Evolutionary conservation across 768 basidiomycete genomes (phyloP), one percentile per base, ranked within the genome.

Genomic region (Asterophora lycoperdoides): DNA sequence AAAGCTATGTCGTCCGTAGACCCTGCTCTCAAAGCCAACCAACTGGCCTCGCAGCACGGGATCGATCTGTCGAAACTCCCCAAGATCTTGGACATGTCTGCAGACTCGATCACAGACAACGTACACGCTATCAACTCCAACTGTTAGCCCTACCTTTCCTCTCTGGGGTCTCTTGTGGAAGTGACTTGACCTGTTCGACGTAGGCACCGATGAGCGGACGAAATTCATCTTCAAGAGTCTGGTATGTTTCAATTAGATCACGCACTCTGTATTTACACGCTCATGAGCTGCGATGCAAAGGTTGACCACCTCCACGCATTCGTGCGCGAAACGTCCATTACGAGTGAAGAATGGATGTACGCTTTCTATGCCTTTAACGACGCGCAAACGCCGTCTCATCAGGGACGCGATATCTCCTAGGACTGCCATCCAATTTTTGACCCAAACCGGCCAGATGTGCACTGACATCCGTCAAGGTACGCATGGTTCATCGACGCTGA

Each of bases 321-420:
- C 55, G 71, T 89, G 18, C 73, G 72, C 37, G 89, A 91, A 64
- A 85, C 86, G 1, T 75, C 79, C 49, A 65, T 93, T 44, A 89
- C 89, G 14, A 86, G 81, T 1, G 85, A 91, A 2, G 91, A 93
- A 71, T 93, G 91, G 91, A 84, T 84, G 84, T 75, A 56, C 13
- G 72, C 23, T 13, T 8, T 44, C 14, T 8, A 8, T 38, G 8
- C n/a, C 15, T 10, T 11, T 28, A 26, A 6, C 34, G 15, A 13
- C 23, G 11, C 23, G 3, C 20, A 3, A 19, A 14, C 19, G 26
- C 13, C 32, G 1, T 47, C 48, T 52, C 5, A 55, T 20, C 13
- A 9, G 30, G 40, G 28, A 44, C 13, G 32, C 26, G 19, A 5
- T 41, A 23, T 23, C 23, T 23, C 23, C 23, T 23, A 78, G 74